Evolutionary conservation across 768 basidiomycete species (phyloP).

Genomic region (Suillus lakei): DNA sequence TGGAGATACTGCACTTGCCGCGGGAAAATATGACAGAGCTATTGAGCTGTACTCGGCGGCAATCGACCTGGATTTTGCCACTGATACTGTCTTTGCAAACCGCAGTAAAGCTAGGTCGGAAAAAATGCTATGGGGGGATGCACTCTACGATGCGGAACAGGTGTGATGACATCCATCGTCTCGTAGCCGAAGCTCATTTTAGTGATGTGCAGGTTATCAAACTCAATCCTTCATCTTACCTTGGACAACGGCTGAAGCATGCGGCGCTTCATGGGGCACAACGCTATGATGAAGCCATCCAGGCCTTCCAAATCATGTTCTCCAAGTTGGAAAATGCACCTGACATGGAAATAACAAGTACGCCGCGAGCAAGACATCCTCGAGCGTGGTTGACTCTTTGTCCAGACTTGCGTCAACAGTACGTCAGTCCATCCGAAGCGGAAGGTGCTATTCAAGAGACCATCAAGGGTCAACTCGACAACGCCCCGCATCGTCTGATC

Average conservation of each 20-base stretch:
- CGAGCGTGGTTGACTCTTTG: not conserved
- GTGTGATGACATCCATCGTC: not conserved
- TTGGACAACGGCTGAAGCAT: not conserved
- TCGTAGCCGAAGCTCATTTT: not conserved
- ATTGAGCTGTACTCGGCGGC: not conserved
- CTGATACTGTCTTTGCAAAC: not conserved
- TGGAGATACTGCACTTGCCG: not conserved
- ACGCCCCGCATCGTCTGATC: not conserved
- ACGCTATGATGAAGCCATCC: not conserved
- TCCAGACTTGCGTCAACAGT: not conserved
- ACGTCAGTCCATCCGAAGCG: not conserved
- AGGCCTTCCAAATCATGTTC: not conserved
- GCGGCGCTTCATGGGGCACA: not conserved
- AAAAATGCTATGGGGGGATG: slow-evolving; percentile 1
- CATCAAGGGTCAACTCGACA: not conserved
- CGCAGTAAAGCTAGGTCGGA: not conserved
- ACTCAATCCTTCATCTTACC: not conserved
- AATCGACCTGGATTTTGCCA: not conserved
- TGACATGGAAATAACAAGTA: not conserved
- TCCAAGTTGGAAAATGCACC: not conserved
- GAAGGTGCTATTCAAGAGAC: not conserved
- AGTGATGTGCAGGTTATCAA: not conserved
- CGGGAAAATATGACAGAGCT: not conserved
- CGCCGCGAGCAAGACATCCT: not conserved
- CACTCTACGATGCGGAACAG: not conserved